Conservation (phyloP, 2,329 filamentous ascomycete species). For the Myriosclerotinia scirpicola region DNA sequence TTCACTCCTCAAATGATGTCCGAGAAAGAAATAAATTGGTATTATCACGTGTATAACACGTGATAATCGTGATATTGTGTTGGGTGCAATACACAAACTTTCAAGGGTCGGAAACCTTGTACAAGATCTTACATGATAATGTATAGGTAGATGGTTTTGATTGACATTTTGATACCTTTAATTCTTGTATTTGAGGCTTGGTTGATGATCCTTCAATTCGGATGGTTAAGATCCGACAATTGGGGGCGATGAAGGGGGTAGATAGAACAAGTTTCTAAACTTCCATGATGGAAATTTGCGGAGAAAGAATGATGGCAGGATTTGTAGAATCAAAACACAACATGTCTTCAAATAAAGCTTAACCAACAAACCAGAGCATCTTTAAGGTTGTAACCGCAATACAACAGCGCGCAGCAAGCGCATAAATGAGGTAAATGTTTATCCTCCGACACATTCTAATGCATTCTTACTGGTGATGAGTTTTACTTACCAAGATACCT, state of each 20-base stretch:
- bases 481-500: conserved; percentile 4
- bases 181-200: too few species aligned
- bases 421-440: conserved; percentile 3
- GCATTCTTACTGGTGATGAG: background rate
- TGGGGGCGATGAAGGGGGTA: background rate
- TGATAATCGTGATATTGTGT: background rate
- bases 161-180: background rate
- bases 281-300: conserved; percentile 18
- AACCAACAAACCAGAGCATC: conserved; percentile 16
- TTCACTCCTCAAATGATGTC: background rate
- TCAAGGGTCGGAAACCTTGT: background rate
- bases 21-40: background rate
- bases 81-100: background rate
- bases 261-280: conserved; percentile 24
- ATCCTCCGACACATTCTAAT: background rate
- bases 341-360: conserved; percentile 14
- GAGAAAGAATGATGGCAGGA: conserved; percentile 12
- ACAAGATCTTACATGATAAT: background rate
- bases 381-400: background rate
- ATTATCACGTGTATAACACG: background rate
- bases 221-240: conserved; percentile 8
- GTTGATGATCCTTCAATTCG: conserved; percentile 4
- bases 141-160: background rate
- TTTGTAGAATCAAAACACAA: conserved; percentile 15
- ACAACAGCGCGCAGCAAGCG: conserved; percentile 18